Conservation (phyloP, 805 yeast species). For the Teunomyces barrocoloradensis region DNA sequence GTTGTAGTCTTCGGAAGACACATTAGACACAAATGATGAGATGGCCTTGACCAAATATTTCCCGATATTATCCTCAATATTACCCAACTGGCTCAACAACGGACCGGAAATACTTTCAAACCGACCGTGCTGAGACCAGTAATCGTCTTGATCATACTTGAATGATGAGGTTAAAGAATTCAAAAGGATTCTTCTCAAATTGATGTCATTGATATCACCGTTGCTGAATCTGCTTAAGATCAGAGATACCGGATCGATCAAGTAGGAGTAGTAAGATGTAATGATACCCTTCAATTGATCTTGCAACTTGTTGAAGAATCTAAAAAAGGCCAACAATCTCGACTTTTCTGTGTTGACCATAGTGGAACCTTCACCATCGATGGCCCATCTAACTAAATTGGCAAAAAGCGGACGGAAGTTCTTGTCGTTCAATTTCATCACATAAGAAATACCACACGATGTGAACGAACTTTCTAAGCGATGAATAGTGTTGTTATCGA, state of each 20-base stretch:
- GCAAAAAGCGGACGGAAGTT: constrained; percentile 91
- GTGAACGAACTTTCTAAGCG: constrained; percentile 79
- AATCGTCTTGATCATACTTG: constrained; percentile 88
- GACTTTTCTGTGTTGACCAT: constrained; percentile 48
- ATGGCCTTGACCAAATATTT: constrained; percentile 78
- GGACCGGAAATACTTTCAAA: constrained; percentile 68
- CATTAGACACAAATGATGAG: constrained; percentile 67
- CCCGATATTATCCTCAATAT: constrained; percentile 72
- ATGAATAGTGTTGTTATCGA: constrained; percentile 71
- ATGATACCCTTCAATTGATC: constrained; percentile 82
- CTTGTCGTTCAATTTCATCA: constrained; percentile 90
- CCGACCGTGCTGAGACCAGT: constrained; percentile 87
- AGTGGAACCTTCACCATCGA: constrained; percentile 71
- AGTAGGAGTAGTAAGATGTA: constrained; percentile 82
- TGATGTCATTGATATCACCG: constrained; percentile 41
- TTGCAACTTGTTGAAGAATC: constrained; percentile 81
- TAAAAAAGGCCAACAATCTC: constrained; percentile 73
- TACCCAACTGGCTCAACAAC: constrained; percentile 62
- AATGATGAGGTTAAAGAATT: constrained; percentile 77
- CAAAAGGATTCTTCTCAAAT: constrained; percentile 69
- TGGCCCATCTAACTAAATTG: constrained; percentile 85
- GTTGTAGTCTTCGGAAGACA: constrained; percentile 68
- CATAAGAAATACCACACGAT: constrained; percentile 68
- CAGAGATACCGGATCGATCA: constrained; percentile 67
- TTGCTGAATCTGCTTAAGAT: constrained; percentile 51